Evolutionary conservation across 495 filamentous ascomycete species (phyloP).

Genomic region (Pyrenopolyporus hunteri): DNA sequence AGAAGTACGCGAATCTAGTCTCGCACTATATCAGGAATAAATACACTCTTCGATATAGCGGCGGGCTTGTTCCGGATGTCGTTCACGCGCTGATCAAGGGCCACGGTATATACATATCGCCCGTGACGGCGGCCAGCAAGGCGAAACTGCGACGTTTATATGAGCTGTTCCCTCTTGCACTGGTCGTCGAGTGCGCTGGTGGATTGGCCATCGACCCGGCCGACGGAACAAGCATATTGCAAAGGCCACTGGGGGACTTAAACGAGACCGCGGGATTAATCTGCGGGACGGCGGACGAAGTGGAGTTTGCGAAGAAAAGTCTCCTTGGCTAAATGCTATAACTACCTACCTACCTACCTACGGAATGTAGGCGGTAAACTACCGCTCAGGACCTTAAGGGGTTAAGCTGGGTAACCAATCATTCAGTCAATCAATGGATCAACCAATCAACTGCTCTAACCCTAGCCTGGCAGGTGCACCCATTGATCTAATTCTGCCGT

Average conservation of each 20-base stretch:
- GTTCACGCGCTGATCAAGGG: slow-evolving; percentile 59
- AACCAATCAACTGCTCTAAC: no score
- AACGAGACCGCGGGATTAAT: slow-evolving; percentile 57
- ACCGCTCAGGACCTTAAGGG: no score
- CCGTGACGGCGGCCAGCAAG: slow-evolving; percentile 50
- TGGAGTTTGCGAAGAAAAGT: slow-evolving; percentile 43
- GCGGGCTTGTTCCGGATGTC: slow-evolving; percentile 60
- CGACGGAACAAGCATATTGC: slow-evolving; percentile 48
- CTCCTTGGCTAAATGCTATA: slow-evolving; percentile 20
- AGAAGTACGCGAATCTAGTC: slow-evolving; percentile 51
- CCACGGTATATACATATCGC: slow-evolving; percentile 58
- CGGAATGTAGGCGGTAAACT: no score
- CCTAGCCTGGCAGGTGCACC: no score
- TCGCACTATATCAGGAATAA: slow-evolving; percentile 46
- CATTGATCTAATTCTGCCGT: background rate
- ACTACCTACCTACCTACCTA: no score
- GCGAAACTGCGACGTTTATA: slow-evolving; percentile 59
- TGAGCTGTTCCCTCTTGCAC: slow-evolving; percentile 56
- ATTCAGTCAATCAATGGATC: no score
- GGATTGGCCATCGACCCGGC: slow-evolving; percentile 53
- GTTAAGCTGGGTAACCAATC: no score
- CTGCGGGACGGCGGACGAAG: slow-evolving; percentile 56
- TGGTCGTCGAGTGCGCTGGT: slow-evolving; percentile 60
- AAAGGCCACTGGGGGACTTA: slow-evolving; percentile 41
- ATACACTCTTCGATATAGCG: slow-evolving; percentile 59